Base-by-base conservation (phyloP, 2,329 filamentous ascomycete species). In the Xylariaceae sp. region DNA sequence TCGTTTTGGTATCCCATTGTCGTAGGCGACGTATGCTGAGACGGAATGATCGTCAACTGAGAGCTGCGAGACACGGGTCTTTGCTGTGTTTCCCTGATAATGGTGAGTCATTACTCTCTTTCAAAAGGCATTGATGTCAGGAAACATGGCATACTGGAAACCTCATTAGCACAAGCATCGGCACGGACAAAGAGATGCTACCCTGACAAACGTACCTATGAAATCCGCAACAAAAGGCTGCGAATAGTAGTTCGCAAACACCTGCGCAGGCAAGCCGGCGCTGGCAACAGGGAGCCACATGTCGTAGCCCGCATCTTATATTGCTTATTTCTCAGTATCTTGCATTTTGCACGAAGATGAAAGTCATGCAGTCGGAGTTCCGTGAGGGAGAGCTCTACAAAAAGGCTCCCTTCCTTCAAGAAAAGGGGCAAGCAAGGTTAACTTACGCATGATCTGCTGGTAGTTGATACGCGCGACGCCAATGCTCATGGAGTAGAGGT, bases 151-250 rank as follows among this genome's bases (percentile, higher is more conserved):
- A 30, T 30, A 30, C 23, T 30, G 5, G 4, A 30, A 30, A 30
- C 23, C 5, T 5, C 23, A 30, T 30, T 30, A 30, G 23, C 23
- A 30, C 5, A 30, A 5, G 23, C 23, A 30, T 30, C 23, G 23
- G 17, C 17, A 47, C 37, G 5, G 11, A 42, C 9, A 8, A 42
- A 42, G 6, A 18, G n/a, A 4, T 35, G 6, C 34, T 18, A 57
- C 6, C 35, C 10, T 39, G n/a, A 8, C 34, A 13, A 18, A 62
- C 56, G 3, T 44, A 30, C 73, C 72, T 47, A 75, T 70, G 57
- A 75, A 72, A 62, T 74, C 73, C 2, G 70, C 70, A 13, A 74
- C 64, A 59, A 75, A 71, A 0, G 73, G 73, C 62, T 74, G 73
- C 39, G 73, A 71, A 64, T 75, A 75, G 61, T 66, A 75, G 62